phyloP scores from a whole-genome alignment of 176 grass and related monocot genomes.

The Themeda triandra region DNA sequence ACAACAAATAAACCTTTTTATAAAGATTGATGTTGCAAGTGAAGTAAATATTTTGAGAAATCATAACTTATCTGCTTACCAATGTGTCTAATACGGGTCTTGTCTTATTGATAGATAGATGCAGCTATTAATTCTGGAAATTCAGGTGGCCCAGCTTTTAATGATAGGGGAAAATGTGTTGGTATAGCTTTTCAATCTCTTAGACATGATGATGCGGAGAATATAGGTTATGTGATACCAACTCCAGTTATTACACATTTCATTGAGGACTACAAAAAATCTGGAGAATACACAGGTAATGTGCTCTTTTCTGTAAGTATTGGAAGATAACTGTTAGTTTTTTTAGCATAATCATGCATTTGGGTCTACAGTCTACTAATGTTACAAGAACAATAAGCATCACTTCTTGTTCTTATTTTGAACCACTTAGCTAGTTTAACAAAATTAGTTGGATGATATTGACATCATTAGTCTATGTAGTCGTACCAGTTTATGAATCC shows the following conservation, averaged over 20 bases:
- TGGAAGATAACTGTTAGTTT: not conserved
- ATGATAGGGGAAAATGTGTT: slow-evolving; percentile 85
- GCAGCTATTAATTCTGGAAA: slow-evolving; percentile 98
- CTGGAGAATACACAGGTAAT: slow-evolving; percentile 93
- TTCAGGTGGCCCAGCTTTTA: slow-evolving; percentile 95
- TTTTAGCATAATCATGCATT: slow-evolving; percentile 1
- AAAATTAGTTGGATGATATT: not conserved
- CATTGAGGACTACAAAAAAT: slow-evolving; percentile 89
- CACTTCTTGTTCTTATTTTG: slow-evolving; percentile 11
- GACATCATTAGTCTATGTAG: not conserved
- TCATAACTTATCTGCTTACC: not conserved
- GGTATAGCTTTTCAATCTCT: slow-evolving; percentile 99
- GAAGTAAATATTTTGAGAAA: not conserved
- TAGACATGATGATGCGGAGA: slow-evolving; percentile 97
- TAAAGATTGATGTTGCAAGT: not conserved
- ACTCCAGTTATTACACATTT: slow-evolving; percentile 96
- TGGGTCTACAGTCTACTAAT: not conserved
- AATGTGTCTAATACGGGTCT: not conserved
- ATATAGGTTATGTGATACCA: slow-evolving; percentile 98
- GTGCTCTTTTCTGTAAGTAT: slow-evolving; percentile 1
- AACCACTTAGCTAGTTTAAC: not conserved
- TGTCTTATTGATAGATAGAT: slow-evolving; percentile 74
- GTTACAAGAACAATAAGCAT: not conserved
- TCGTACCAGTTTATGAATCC: not conserved
- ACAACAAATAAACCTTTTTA: not conserved